These are phyloP conservation scores for Euphrasia confusa DNA, from an alignment of 257 asterid species.

Conservation along the genomic window DNA sequence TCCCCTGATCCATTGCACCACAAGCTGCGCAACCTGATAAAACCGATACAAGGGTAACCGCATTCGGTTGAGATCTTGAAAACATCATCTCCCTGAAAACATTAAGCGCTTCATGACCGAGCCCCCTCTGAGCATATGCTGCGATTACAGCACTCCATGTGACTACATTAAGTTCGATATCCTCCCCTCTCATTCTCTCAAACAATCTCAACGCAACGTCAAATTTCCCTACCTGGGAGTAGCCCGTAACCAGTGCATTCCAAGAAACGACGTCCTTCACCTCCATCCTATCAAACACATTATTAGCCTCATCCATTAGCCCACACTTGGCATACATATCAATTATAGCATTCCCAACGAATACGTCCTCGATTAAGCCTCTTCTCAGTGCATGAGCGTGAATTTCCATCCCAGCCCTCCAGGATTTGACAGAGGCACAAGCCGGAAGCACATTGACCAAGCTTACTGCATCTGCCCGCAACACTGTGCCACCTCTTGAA, in stretches of 20 bases:
- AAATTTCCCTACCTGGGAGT: conserved; percentile 71
- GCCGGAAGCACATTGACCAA: conserved; percentile 72
- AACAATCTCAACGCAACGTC: conserved; percentile 58
- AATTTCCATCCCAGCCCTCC: conserved; percentile 55
- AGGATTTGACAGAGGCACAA: conserved; percentile 48
- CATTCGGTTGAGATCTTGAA: conserved; percentile 58
- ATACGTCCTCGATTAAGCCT: conserved; percentile 54
- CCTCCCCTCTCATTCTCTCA: conserved; percentile 56
- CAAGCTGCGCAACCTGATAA: conserved; percentile 81
- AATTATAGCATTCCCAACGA: conserved; percentile 73
- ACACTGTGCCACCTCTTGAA: conserved; percentile 23
- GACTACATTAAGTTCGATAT: conserved; percentile 64
- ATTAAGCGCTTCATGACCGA: conserved; percentile 60
- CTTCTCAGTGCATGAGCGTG: conserved; percentile 61
- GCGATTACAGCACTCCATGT: conserved; percentile 94
- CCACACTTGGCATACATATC: conserved; percentile 90
- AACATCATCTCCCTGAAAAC: conserved; percentile 69
- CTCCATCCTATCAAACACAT: conserved; percentile 59
- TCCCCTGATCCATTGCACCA: conserved; percentile 60
- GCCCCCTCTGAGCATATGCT: conserved; percentile 86
- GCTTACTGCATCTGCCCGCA: conserved; percentile 70
- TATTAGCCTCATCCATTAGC: conserved; percentile 57
- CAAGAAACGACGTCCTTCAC: conserved; percentile 84
- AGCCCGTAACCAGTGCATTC: conserved; percentile 82
- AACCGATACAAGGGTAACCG: conserved; percentile 68